Percentiles rank a stretch among this genome's conserved stretches.
phyloP scores from a whole-genome alignment of 2,329 filamentous ascomycete species.

The Colletotrichum plurivorum region DNA sequence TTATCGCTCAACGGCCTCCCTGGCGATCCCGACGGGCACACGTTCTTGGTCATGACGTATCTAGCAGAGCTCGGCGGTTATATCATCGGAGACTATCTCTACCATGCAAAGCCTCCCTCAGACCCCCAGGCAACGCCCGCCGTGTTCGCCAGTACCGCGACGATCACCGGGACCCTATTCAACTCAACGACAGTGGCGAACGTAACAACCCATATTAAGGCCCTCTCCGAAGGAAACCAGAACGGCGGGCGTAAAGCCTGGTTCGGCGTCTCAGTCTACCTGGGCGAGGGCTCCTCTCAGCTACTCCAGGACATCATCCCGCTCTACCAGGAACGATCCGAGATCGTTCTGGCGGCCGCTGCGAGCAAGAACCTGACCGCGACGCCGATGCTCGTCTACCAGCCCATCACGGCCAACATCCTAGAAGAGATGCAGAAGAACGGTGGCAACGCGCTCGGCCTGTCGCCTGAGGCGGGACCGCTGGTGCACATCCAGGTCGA shows the following conservation, averaged over 20 bases:
- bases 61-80: conserved; percentile 22
- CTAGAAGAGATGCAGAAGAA: conserved; percentile 49
- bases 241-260: conserved; percentile 44
- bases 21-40: conserved; percentile 42
- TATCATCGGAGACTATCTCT: conserved; percentile 38
- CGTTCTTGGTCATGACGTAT: conserved; percentile 42
- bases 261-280: conserved; percentile 7
- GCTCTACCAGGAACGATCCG: conserved; percentile 44
- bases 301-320: conserved; percentile 47
- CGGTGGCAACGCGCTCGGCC: conserved; percentile 58
- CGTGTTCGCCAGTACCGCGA: conserved; percentile 45
- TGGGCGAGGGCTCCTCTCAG: conserved; percentile 8
- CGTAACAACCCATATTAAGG: conserved; percentile 43
- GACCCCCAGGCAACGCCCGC: conserved; percentile 32
- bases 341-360: conserved; percentile 35
- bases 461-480: conserved; percentile 52
- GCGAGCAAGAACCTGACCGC: conserved; percentile 27
- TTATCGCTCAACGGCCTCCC: conserved; percentile 40
- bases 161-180: conserved; percentile 40
- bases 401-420: conserved; percentile 55
- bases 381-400: conserved; percentile 49
- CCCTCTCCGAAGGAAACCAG: conserved; percentile 42
- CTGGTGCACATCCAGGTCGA: conserved; percentile 50
- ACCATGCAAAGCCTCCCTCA: conserved; percentile 38
- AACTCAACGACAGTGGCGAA: conserved; percentile 45